These are phyloP conservation scores for Amesomyces nigricolor DNA, from an alignment of 2,329 filamentous ascomycete genomes.

Conservation along the genomic window DNA sequence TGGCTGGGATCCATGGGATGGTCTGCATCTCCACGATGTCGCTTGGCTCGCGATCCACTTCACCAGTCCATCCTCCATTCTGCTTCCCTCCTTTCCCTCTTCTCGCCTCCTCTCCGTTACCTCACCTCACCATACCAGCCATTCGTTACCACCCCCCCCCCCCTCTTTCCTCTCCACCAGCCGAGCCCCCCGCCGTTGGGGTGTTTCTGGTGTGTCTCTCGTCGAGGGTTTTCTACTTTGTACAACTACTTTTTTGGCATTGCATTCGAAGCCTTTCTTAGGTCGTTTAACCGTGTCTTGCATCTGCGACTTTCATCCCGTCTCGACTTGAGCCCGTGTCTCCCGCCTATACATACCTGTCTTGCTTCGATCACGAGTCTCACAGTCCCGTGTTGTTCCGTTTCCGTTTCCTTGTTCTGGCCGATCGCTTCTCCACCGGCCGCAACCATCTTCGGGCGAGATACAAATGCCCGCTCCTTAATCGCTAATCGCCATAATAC, in stretches of 20 bases:
- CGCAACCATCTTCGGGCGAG: not conserved
- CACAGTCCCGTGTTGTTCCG: not conserved
- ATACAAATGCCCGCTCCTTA: conserved; percentile 25
- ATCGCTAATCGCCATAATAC: conserved; percentile 29
- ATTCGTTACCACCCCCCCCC: not conserved
- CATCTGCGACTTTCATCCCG: not conserved
- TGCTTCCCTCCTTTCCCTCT: not conserved
- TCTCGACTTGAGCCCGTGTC: conserved; percentile 5
- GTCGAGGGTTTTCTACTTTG: conserved; percentile 2
- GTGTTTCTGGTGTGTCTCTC: conserved; percentile 11
- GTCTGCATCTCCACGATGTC: conserved; percentile 8
- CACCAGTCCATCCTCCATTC: not conserved
- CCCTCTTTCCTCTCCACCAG: conserved; percentile 8
- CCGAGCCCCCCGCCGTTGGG: not conserved
- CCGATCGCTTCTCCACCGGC: not conserved
- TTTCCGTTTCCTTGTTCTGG: conserved; percentile 2
- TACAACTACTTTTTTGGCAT: not conserved
- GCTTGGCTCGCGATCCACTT: not conserved
- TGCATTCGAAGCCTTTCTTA: conserved; percentile 2
- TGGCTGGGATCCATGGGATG: not conserved
- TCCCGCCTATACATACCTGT: not conserved
- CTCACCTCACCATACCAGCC: not conserved
- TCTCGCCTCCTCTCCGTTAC: not conserved
- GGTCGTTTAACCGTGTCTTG: conserved; percentile 4
- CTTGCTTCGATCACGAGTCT: conserved; percentile 9